Percentiles rank a stretch among this genome's conserved stretches.
phyloP scores from a whole-genome alignment of 2,329 filamentous ascomycete genomes.

The Fusarium sterilihyphosum region DNA sequence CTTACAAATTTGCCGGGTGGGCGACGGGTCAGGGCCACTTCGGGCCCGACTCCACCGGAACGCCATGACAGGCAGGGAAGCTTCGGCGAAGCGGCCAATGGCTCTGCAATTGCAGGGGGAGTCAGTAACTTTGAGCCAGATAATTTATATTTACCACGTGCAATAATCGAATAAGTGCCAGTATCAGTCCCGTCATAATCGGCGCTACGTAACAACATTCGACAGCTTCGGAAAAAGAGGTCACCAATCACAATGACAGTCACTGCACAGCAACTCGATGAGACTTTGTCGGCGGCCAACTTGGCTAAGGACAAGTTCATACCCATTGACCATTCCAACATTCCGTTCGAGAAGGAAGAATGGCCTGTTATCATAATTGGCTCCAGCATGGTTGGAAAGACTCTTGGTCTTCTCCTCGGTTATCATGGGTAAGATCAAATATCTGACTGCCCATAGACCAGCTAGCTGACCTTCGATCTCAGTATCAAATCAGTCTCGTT shows the following conservation, averaged over 20 bases:
- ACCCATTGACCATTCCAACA: neutral
- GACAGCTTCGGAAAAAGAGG: accelerated
- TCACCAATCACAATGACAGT: neutral
- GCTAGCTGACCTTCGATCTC: accelerated
- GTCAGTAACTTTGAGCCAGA: accelerated
- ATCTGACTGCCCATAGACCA: accelerated
- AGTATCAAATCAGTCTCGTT: neutral
- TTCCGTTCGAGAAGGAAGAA: neutral
- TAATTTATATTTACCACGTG: too few relatives aligned
- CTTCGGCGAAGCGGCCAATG: accelerated
- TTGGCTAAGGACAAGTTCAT: neutral
- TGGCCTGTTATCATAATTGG: neutral
- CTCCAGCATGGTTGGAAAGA: constrained; percentile 1
- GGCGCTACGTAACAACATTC: neutral
- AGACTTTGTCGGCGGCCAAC: neutral
- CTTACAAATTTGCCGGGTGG: neutral
- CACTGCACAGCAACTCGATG: neutral
- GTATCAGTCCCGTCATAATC: neutral
- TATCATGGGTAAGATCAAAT: neutral
- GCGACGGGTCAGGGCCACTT: neutral
- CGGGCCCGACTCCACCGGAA: neutral
- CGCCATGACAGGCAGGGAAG: too few relatives aligned
- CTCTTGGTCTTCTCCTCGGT: neutral
- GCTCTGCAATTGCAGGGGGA: accelerated
- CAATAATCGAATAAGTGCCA: accelerated